Base-by-base conservation (phyloP, 257 asterid genomes). In the Rehmannia glutinosa region DNA sequence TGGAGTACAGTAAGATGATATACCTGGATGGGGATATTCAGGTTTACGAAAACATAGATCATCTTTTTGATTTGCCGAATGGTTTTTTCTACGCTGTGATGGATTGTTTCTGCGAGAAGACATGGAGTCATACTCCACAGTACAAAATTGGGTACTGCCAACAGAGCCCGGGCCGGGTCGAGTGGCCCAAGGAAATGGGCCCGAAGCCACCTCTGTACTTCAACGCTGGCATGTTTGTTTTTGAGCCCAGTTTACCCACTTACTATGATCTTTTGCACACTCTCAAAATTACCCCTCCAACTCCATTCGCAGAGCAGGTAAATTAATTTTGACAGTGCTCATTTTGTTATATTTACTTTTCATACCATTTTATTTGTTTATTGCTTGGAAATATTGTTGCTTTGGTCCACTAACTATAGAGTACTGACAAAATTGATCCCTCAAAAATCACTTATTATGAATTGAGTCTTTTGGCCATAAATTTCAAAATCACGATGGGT, bases 171-270 rank as follows among this genome's bases (percentile, higher is more conserved):
- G 60, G 61, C 6, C 69, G 58, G 54, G 78, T 72, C 65, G 56
- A 10, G 6, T 83, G 88, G 88, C 88, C 88, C 21, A 11, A 61
- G 15, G 6, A 74, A 0, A 7, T 69, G n/a, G 86, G 86, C 47
- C 83, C 83, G 2, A 77, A 77, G 25, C 85, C 88, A 11, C 15
- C 83, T 0, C 79, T 73, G 5, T 83, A 83, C 73, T 83, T 83
- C 82, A 83, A 83, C 75, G 88, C 87, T 0, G 87, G 87, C n/a
- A 82, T 82, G 87, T 73, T 82, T 52, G 82, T 82, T 0, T 78
- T 13, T 39, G 83, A 83, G 81, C 88, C 88, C 20, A 79, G 83
- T 39, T 68, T 83, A 1, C 73, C 82, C 8, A 80, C 80, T 2
- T 83, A 79, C 72, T 79, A 77, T 33, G 85, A 82, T 23, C 88